phyloP scores from a whole-genome alignment of 352 stramenopile genomes.

The Globisporangium canariense region DNA sequence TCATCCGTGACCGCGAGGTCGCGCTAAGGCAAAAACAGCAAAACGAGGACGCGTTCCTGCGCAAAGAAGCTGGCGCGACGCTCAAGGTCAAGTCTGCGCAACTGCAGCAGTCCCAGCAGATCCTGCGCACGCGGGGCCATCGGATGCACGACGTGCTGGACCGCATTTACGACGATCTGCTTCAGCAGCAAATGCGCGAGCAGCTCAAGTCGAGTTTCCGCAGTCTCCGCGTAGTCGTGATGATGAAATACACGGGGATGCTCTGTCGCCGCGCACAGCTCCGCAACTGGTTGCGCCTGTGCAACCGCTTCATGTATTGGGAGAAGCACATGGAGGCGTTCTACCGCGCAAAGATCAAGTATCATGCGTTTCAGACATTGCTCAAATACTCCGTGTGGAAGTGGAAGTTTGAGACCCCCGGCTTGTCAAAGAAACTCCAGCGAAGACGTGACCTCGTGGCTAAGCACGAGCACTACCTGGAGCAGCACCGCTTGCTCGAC shows the following conservation, averaged over 20 bases:
- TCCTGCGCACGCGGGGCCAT: conserved; percentile 43
- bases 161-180: conserved; percentile 51
- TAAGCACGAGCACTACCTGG: conserved; percentile 42
- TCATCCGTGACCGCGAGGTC: conserved; percentile 35
- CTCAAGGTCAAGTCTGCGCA: conserved; percentile 44
- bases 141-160: conserved; percentile 63
- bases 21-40: conserved; percentile 32
- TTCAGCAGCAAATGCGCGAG: conserved; percentile 33
- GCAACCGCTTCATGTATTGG: conserved; percentile 52
- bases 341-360: conserved; percentile 37
- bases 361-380: conserved; percentile 37
- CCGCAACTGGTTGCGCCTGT: conserved; percentile 62
- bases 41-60: conserved; percentile 43
- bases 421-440: conserved; percentile 32
- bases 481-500: conserved; percentile 28
- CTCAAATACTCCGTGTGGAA: conserved; percentile 47
- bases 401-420: conserved; percentile 45
- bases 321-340: conserved; percentile 38
- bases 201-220: conserved; percentile 59
- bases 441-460: conserved; percentile 29
- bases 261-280: conserved; percentile 47
- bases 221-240: conserved; percentile 40
- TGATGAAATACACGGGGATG: conserved; percentile 40
- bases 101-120: conserved; percentile 46
- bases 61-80: conserved; percentile 40